phyloP scores from a whole-genome alignment of 805 yeast species.

The Tetrapisispora pingtungensis region DNA sequence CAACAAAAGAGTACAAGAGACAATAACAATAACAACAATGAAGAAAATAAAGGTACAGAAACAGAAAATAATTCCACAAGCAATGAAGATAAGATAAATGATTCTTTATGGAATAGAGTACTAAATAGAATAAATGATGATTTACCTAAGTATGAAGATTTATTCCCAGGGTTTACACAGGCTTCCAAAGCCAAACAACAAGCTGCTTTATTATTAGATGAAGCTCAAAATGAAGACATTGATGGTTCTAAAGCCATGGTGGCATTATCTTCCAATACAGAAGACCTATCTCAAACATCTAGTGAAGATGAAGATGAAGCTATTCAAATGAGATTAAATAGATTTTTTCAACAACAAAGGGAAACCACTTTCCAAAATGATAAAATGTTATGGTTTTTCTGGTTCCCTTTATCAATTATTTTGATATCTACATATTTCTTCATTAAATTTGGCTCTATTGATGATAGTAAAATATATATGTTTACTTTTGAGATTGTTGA shows the following conservation, averaged over 20 bases:
- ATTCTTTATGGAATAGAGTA: slow-evolving; percentile 32
- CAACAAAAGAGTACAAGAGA: background rate
- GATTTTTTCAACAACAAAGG: slow-evolving; percentile 35
- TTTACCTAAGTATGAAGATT: slow-evolving; percentile 66
- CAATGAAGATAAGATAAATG: background rate
- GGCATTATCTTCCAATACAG: slow-evolving; percentile 1
- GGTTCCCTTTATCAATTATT: slow-evolving; percentile 71
- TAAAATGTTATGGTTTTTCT: slow-evolving; percentile 76
- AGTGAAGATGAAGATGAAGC: slow-evolving; percentile 29
- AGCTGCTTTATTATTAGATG: background rate
- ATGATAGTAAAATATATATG: slow-evolving; percentile 21
- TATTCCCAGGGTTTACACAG: slow-evolving; percentile 40
- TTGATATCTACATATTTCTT: slow-evolving; percentile 39
- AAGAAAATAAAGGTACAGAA: background rate
- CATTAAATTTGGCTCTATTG: slow-evolving; percentile 29
- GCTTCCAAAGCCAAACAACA: background rate
- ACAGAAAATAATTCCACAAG: background rate
- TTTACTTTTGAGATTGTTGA: slow-evolving; percentile 29
- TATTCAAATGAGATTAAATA: slow-evolving; percentile 29
- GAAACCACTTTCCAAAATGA: slow-evolving; percentile 46
- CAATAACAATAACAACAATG: background rate
- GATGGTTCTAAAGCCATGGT: background rate
- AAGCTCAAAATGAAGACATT: background rate
- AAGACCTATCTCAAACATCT: slow-evolving; percentile 20
- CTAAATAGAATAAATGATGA: slow-evolving; percentile 33